Base-by-base conservation (phyloP, 2,329 filamentous ascomycete species). In the Aspergillus sp. region DNA sequence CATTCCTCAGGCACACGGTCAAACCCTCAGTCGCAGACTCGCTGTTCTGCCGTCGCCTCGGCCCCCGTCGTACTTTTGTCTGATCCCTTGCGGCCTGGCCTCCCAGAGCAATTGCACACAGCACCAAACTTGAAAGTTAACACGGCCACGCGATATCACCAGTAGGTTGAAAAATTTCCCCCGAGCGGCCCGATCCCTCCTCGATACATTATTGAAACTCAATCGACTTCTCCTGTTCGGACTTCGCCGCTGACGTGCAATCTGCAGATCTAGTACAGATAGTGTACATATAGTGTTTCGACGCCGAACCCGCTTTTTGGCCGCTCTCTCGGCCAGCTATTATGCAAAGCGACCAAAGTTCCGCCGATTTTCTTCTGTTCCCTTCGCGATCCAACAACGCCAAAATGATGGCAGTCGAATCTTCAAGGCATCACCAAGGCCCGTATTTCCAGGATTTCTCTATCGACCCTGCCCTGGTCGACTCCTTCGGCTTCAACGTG, bases 381-480 rank as follows among this genome's bases (percentile, higher is more conserved):
- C 61, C 61, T 45, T 40, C 56, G 12, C 57, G 58, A 54, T 51
- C 50, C 40, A 48, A 49, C 37, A 33, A 56, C 57, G 47, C 59
- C 62, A 58, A 56, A 44, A 75, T 73, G 71, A 58, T 75, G 52
- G 70, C 71, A n/a, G 27, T 73, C 20, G 70, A 75, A 56, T 59
- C 68, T 30, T 64, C 69, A 57, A 62, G 70, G 59, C 65, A 68
- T 50, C 72, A 70, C 37, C 68, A 71, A 47, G 50, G 61, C 33
- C 49, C 67, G 48, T 73, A 68, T 60, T 70, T 69, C 60, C 67
- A 70, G 17, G 64, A 66, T 20, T 67, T 68, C 62, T 60, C 68
- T n/a, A 69, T 75, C 62, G 72, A 74, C 51, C 61, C 70, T 19
- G 64, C 62, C 33, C 54, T 72, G 50, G 64, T 68, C 27, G 70